Evolutionary conservation across 2,329 filamentous ascomycete species (phyloP).

Genomic region (Penicillium vulpinum): DNA sequence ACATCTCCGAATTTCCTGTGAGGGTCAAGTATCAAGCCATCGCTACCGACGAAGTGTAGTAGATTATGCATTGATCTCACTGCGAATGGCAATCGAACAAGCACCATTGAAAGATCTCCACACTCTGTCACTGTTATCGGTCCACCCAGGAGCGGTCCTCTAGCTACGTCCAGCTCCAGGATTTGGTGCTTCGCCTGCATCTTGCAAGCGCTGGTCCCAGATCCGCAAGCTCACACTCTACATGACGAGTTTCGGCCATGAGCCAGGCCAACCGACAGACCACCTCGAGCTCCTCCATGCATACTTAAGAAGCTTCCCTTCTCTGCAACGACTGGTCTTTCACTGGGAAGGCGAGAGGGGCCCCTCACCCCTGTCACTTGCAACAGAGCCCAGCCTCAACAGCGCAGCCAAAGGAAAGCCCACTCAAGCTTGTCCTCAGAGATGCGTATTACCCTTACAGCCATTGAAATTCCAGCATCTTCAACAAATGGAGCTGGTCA

Average conservation of each 20-base stretch:
- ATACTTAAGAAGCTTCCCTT: constrained; percentile 70
- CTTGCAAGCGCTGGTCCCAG: constrained; percentile 72
- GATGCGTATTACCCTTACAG: constrained; percentile 40
- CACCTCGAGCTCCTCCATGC: constrained; percentile 78
- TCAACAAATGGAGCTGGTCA: background rate
- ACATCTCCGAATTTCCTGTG: constrained; percentile 75
- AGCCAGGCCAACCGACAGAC: constrained; percentile 64
- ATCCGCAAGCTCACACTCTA: constrained; percentile 72
- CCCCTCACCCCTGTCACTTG: constrained; percentile 70
- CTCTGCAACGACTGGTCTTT: constrained; percentile 71
- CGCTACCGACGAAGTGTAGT: constrained; percentile 75
- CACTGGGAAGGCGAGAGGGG: constrained; percentile 73
- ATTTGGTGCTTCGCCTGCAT: constrained; percentile 72
- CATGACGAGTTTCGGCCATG: constrained; percentile 64
- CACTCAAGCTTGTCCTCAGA: background rate
- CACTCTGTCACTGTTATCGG: constrained; percentile 69
- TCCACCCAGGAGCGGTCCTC: constrained; percentile 73
- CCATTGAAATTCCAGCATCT: constrained; percentile 59
- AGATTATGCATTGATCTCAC: constrained; percentile 84
- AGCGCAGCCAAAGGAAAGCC: constrained; percentile 48
- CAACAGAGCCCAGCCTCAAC: constrained; percentile 67
- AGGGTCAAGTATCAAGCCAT: constrained; percentile 67
- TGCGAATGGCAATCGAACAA: constrained; percentile 79
- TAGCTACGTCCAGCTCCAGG: constrained; percentile 75
- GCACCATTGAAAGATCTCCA: constrained; percentile 65